phyloP scores from a whole-genome alignment of 2,329 filamentous ascomycete genomes.

The Tetracladium maxilliforme region DNA sequence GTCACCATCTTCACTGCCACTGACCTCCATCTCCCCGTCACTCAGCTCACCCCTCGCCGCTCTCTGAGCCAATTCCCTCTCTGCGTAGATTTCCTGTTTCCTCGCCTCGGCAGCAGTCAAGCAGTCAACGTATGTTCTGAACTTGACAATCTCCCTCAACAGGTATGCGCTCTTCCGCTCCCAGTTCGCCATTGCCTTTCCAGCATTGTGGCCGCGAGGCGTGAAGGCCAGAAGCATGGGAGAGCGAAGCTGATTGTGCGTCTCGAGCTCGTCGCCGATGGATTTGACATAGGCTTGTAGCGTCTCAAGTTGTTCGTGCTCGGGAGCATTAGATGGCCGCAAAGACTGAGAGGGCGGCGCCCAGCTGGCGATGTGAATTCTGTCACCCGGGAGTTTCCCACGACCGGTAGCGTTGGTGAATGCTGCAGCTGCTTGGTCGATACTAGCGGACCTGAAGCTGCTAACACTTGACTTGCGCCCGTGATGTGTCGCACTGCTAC shows the following conservation, averaged over 20 bases:
- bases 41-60: no score
- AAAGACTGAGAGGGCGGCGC: constrained; percentile 78
- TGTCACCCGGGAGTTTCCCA: constrained; percentile 68
- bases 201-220: constrained; percentile 64
- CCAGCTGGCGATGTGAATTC: constrained; percentile 77
- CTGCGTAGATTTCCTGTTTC: constrained; percentile 56
- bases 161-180: constrained; percentile 90
- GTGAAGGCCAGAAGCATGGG: constrained; percentile 86
- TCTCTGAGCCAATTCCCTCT: constrained; percentile 25
- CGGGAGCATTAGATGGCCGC: constrained; percentile 64
- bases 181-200: constrained; percentile 89
- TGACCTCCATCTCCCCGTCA: no score
- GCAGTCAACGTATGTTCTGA: constrained; percentile 84
- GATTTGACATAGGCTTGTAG: constrained; percentile 68
- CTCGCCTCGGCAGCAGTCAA: constrained; percentile 55
- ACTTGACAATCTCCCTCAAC: constrained; percentile 89
- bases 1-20: constrained; percentile 6
- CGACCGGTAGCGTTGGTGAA: constrained; percentile 1
- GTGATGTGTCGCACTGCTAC: no score
- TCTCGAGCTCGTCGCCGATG: constrained; percentile 72
- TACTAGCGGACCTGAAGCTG: no score
- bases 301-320: constrained; percentile 66
- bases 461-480: no score
- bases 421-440: no score
- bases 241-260: constrained; percentile 76